A percentile compares a stretch with the other conserved stretches of the same genome.
Conservation (phyloP, 352 stramenopile species). For the Globisporangium alternatum region DNA sequence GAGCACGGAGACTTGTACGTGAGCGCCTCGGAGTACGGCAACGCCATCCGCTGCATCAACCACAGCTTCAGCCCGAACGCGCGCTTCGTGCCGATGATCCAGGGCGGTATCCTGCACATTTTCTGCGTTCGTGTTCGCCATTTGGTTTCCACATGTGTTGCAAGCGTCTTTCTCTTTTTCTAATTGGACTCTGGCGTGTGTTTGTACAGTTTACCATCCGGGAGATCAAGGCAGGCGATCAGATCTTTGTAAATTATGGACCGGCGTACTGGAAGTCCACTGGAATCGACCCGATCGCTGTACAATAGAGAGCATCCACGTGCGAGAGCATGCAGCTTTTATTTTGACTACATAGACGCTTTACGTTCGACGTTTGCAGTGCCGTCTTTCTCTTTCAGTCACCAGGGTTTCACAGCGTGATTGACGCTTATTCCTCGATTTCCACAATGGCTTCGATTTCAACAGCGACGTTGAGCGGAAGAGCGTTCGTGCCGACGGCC, state of each 20-base stretch:
- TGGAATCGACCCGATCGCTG: conserved; percentile 42
- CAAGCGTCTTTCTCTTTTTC: neutral
- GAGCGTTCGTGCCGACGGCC: conserved; percentile 91
- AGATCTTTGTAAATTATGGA: conserved; percentile 80
- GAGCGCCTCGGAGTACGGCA: conserved; percentile 68
- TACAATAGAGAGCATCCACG: conserved; percentile 24
- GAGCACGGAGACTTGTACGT: conserved; percentile 65
- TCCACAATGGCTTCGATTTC: conserved; percentile 96
- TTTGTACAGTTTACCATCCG: conserved; percentile 52
- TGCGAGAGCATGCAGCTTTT: neutral
- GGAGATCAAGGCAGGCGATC: conserved; percentile 39
- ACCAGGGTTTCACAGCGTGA: too few relatives aligned
- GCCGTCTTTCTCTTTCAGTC: neutral
- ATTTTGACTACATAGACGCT: conserved; percentile 14
- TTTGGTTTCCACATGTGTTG: neutral
- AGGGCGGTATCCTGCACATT: conserved; percentile 64
- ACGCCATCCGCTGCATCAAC: conserved; percentile 78
- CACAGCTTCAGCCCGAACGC: conserved; percentile 62
- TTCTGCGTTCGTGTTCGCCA: conserved; percentile 54
- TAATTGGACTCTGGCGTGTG: neutral
- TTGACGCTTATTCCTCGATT: conserved; percentile 40
- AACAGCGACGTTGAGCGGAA: conserved; percentile 92
- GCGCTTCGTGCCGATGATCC: conserved; percentile 62
- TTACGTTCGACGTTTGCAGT: conserved; percentile 1
- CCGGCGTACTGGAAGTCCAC: conserved; percentile 68